phyloP scores from a whole-genome alignment of 352 stramenopile genomes.

The Globisporangium emineosum region DNA sequence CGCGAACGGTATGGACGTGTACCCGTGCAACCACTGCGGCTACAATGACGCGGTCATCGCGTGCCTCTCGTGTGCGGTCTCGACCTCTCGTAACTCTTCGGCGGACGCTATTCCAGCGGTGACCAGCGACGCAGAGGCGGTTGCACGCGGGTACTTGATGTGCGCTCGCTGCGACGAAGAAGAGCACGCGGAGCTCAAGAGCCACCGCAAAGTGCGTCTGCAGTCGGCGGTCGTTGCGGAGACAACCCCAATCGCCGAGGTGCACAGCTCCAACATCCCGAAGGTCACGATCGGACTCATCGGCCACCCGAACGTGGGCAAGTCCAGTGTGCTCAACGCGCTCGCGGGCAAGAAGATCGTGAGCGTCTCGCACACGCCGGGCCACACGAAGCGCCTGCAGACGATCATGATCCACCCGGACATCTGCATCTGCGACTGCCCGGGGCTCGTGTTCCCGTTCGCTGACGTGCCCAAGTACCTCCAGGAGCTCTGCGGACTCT shows the following conservation, averaged over 20 bases:
- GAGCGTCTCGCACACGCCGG: slow-evolving; percentile 83
- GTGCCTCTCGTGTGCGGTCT: slow-evolving; percentile 57
- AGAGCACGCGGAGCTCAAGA: slow-evolving; percentile 59
- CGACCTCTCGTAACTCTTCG: slow-evolving; percentile 14
- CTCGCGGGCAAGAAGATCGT: slow-evolving; percentile 86
- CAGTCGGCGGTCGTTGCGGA: slow-evolving; percentile 28
- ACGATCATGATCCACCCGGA: slow-evolving; percentile 79
- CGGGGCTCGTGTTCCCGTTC: slow-evolving; percentile 84
- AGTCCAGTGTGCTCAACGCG: slow-evolving; percentile 85
- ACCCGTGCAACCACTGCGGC: slow-evolving; percentile 73
- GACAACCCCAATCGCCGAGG: slow-evolving; percentile 24
- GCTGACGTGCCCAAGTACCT: slow-evolving; percentile 77
- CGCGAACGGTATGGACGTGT: slow-evolving; percentile 16
- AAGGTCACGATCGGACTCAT: slow-evolving; percentile 86
- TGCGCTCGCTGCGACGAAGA: slow-evolving; percentile 69
- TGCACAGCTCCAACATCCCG: slow-evolving; percentile 39
- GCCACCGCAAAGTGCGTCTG: slow-evolving; percentile 51
- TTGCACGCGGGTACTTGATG: slow-evolving; percentile 62
- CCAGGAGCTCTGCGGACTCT: slow-evolving; percentile 79
- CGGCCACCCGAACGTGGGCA: slow-evolving; percentile 87
- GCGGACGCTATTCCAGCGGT: slow-evolving; percentile 30
- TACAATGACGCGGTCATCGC: slow-evolving; percentile 53
- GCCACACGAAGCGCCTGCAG: slow-evolving; percentile 85
- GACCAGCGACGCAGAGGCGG: slow-evolving; percentile 48
- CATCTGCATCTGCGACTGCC: slow-evolving; percentile 86